Percentiles rank a stretch among this genome's conserved stretches.
Evolutionary conservation across 352 stramenopile species (phyloP).

Genomic region (Pythium periplocum): DNA sequence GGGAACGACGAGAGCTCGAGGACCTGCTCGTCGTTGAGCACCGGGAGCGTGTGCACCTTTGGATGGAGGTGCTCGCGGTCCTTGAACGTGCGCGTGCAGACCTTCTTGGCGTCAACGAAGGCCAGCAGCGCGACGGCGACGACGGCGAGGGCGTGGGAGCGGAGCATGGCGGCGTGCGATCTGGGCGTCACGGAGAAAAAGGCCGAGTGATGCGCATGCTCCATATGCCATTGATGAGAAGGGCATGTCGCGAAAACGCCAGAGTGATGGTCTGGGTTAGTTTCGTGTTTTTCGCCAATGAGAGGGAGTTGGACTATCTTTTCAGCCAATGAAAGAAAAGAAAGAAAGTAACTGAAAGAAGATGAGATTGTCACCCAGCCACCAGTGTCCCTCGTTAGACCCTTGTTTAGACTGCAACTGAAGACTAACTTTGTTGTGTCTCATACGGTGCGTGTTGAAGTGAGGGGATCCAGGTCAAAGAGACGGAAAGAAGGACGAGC

Average conservation of each 20-base stretch:
- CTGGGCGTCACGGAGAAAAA: neutral
- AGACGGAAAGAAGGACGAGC: neutral
- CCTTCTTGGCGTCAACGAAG: constrained; percentile 23
- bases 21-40: constrained; percentile 23
- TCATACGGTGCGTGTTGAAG: constrained; percentile 15
- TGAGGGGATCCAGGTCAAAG: neutral
- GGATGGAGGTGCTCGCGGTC: constrained; percentile 38
- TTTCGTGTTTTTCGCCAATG: constrained; percentile 7
- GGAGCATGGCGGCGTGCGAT: constrained; percentile 7
- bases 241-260: no score
- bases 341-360: no score
- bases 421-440: constrained; percentile 6
- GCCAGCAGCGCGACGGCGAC: constrained; percentile 9
- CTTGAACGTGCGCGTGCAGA: constrained; percentile 43
- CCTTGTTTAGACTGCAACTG: neutral
- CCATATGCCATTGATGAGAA: no score
- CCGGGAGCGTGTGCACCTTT: constrained; percentile 24
- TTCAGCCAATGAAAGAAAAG: no score
- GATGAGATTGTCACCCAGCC: neutral
- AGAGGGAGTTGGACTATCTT: neutral
- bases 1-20: constrained; percentile 38
- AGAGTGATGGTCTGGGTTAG: neutral
- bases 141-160: neutral
- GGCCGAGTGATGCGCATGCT: no score
- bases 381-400: neutral